Conservation (phyloP, 148 eudicot genomes). For the Cornus suecica region DNA sequence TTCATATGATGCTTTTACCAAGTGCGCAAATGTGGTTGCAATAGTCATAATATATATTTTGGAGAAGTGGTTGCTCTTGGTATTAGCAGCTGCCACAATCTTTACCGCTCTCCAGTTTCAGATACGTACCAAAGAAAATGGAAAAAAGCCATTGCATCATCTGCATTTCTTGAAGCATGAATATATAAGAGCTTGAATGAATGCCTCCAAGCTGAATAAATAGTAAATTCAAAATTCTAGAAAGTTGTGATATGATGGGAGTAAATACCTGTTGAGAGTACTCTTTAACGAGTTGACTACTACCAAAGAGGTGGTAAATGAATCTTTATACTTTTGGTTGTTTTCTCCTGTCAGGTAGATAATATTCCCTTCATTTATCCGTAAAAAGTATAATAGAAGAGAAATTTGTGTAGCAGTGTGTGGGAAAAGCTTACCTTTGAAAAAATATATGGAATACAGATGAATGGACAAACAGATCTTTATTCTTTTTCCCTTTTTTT, state of each 20-base stretch:
- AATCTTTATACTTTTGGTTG: not conserved
- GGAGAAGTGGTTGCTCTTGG: not conserved
- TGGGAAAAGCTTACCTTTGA: too few relatives aligned
- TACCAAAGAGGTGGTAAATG: too few relatives aligned
- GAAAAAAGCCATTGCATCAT: not conserved
- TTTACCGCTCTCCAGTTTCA: not conserved
- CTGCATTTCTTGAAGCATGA: not conserved
- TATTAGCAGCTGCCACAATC: not conserved
- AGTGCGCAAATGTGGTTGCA: too few relatives aligned
- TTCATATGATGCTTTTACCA: too few relatives aligned
- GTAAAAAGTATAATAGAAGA: not conserved
- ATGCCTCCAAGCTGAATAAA: not conserved
- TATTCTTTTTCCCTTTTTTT: too few relatives aligned
- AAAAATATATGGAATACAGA: not conserved
- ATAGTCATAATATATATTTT: too few relatives aligned
- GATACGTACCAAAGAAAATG: too few relatives aligned
- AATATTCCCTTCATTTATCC: too few relatives aligned
- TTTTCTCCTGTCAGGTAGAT: not conserved
- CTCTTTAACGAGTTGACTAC: not conserved
- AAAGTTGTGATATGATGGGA: not conserved
- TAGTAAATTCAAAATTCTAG: too few relatives aligned
- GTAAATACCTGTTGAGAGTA: not conserved
- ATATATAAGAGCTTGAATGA: not conserved
- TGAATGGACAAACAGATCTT: not conserved
- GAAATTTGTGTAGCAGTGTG: not conserved